Evolutionary conservation across 2,329 filamentous ascomycete species (phyloP).

Genomic region (Ophiosphaerella narmari): DNA sequence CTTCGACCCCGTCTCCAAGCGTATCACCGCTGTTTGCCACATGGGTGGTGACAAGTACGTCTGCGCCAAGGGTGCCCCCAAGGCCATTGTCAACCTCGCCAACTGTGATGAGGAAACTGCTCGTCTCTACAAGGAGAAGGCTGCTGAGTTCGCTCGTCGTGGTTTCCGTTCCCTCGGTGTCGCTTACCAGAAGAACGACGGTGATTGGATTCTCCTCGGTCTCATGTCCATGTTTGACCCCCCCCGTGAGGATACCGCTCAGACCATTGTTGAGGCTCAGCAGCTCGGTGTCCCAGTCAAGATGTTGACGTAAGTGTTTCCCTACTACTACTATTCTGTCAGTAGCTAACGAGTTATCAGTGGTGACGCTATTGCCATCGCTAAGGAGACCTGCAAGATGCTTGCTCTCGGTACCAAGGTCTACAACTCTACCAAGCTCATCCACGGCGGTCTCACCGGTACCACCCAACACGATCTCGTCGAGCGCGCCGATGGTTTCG

Average conservation of each 20-base stretch:
- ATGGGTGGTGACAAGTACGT: slow-evolving; percentile 72
- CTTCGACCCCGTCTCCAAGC: slow-evolving; percentile 80
- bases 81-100: slow-evolving; percentile 72
- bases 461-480: slow-evolving; percentile 76
- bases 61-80: slow-evolving; percentile 78
- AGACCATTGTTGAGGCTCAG: slow-evolving; percentile 77
- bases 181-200: slow-evolving; percentile 76
- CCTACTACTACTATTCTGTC: background rate
- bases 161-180: slow-evolving; percentile 82
- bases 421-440: slow-evolving; percentile 78
- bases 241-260: slow-evolving; percentile 76
- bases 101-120: slow-evolving; percentile 69
- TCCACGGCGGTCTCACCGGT: slow-evolving; percentile 74
- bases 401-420: slow-evolving; percentile 78
- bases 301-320: slow-evolving; percentile 65
- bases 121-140: slow-evolving; percentile 72
- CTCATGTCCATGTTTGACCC: slow-evolving; percentile 82
- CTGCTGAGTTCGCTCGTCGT: slow-evolving; percentile 74
- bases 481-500: slow-evolving; percentile 74
- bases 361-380: slow-evolving; percentile 78
- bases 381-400: slow-evolving; percentile 84
- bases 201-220: slow-evolving; percentile 73
- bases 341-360: slow-evolving; percentile 9
- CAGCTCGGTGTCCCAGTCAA: slow-evolving; percentile 77
- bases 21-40: slow-evolving; percentile 71